Base-by-base conservation (phyloP, 345 rosid species). In the Camelina neglecta region DNA sequence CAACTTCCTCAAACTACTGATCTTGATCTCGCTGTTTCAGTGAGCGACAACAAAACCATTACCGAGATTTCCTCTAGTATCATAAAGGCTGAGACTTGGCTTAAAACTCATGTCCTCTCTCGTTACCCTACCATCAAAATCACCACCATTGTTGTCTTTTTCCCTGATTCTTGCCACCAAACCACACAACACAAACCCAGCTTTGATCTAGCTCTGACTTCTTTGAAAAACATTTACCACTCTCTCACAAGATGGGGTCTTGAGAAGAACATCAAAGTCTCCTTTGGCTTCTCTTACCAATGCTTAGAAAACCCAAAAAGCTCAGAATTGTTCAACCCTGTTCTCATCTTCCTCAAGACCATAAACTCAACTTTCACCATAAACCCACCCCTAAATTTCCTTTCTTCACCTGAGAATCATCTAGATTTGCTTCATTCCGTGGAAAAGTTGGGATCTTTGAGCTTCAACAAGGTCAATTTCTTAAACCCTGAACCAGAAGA, bases 191-290 rank as follows among this genome's bases (percentile, higher is more conserved):
- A 82, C 64, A 75, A 81, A 18, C 78, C 80, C 41, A 80, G 65
- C 75, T 74, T 70, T 58, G 83, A 72, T 73, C 41, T 84, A n/a
- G 68, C 84, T 69, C 80, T 87, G 3, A 74, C 86, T 18, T 79
- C 87, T 69, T 29, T 86, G 31, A 84, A 83, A 79, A 91, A 91
- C 79, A 48, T 88, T 5, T 63, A 86, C 79, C 78, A 88, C 71
- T 88, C 97, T 57, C 88, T 91, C 3, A 80, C 42, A 3, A 83
- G 93, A 77, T 91, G 97, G 97, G 93, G 93, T 78, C 82, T 91
- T 33, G 84, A 89, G 73, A 83, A 60, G 53, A 85, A 84, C 16
- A 85, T 89, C 84, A 86, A 86, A 71, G 84, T 86, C 61, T 88
- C 97, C 13, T 73, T 76, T 67, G 84, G 81, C 64, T 82, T 91